A percentile compares a stretch with the other conserved stretches of the same genome.
Evolutionary conservation across 305 asterid species (phyloP).

Genomic region (Plantago lanceolata): DNA sequence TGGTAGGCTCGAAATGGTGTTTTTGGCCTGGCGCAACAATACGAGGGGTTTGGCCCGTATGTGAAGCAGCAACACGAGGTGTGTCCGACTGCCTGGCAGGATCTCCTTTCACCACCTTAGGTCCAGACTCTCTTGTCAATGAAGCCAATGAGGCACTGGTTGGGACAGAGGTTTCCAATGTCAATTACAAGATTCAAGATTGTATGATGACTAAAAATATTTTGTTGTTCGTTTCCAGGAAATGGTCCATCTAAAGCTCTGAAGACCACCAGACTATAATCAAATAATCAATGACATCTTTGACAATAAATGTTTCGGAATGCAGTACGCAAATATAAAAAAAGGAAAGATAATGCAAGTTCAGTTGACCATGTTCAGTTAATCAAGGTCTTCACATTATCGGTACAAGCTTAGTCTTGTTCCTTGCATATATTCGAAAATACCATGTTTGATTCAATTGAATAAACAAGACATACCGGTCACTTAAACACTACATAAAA

Average conservation of each 20-base stretch:
- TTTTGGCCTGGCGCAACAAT: constrained; percentile 37
- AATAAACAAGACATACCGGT: no score
- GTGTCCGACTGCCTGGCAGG: constrained; percentile 67
- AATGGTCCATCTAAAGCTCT: not conserved
- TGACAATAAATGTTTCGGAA: not conserved
- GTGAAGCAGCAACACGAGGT: constrained; percentile 42
- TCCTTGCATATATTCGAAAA: no score
- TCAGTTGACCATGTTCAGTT: no score
- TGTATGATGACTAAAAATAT: not conserved
- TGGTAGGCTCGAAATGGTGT: constrained; percentile 48
- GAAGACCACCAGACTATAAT: not conserved
- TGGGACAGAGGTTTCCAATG: constrained; percentile 1
- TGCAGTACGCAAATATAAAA: no score
- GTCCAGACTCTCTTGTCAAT: constrained; percentile 85
- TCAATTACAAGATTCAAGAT: not conserved
- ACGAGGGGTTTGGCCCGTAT: constrained; percentile 40
- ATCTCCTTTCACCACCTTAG: constrained; percentile 87
- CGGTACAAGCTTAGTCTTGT: no score
- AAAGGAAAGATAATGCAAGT: no score
- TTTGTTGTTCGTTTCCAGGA: not conserved
- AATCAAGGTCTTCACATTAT: no score
- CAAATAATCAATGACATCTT: constrained; percentile 6
- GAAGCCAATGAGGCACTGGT: constrained; percentile 90
- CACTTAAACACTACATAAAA: no score
- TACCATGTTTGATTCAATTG: no score